Evolutionary conservation across 257 asterid species (phyloP), one percentile per base, ranked within the genome.

Genomic region (Solanum bulbocastanum): DNA sequence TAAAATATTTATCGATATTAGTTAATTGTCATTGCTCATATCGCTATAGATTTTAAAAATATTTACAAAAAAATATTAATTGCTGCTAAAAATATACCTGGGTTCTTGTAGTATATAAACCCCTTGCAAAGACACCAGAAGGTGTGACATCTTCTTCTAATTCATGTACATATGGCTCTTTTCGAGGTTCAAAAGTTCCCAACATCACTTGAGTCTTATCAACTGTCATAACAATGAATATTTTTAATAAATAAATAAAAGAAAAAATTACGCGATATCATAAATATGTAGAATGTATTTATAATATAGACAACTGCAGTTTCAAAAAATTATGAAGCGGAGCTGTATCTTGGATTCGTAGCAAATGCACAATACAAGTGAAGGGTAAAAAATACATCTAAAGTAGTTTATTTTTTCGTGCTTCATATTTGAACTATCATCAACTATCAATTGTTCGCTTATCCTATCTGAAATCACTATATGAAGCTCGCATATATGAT

Each of bases 61-160:
- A 1, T 52, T 52, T 6, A 16, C 1, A 18, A 6, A 52, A 5
- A 52, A 52, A 52, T 52, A 1, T 18, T 18, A 52, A 52, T 52
- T 52, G 0, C 1, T 0, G n/a, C 62, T 52, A 52, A 52, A 52
- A 52, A 6, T 18, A 52, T 52, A 93, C 95, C 95, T 92, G 92
- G 66, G 90, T 90, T 90, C 92, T 92, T 36, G 96, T 94, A 20
- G 93, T 87, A 84, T 92, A 93, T 85, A 88, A 40, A 40, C 96
- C 95, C 85, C 96, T 85, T 1, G 92, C 91, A 78, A 93, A 91
- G 15, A 93, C 85, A 25, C 96, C 96, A 18, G 88, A 81, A 30
- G 95, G 96, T 71, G 94, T 73, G 4, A 89, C 91, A 44, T 92
- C 94, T 88, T 93, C 96, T 71, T 74, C 88, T 5, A 91, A 58